phyloP scores from a whole-genome alignment of 805 yeast species.

The Saturnispora galanensis region DNA sequence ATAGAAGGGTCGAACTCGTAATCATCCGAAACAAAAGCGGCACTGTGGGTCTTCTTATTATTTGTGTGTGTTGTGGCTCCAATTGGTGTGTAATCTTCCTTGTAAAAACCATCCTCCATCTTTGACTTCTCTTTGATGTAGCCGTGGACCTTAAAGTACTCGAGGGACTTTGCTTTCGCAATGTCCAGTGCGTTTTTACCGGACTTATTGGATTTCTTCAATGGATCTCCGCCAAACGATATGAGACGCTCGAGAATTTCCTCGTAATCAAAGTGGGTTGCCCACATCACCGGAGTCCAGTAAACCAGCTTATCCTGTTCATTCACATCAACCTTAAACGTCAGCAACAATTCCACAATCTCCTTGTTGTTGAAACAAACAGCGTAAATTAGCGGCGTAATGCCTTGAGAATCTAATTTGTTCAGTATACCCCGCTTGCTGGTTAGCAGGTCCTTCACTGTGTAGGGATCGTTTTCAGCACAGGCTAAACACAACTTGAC shows the following conservation, averaged over 20 bases:
- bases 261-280: slow-evolving; percentile 51
- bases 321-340: slow-evolving; percentile 39
- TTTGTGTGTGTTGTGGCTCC: slow-evolving; percentile 6
- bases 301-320: slow-evolving; percentile 38
- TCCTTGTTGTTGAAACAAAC: slow-evolving; percentile 42
- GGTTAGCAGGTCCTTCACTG: slow-evolving; percentile 21
- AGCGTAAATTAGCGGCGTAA: slow-evolving; percentile 42
- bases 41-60: slow-evolving; percentile 9
- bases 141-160: slow-evolving; percentile 47
- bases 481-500: slow-evolving; percentile 28
- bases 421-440: slow-evolving; percentile 17
- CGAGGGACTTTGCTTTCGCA: slow-evolving; percentile 46
- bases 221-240: slow-evolving; percentile 55
- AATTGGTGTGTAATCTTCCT: slow-evolving; percentile 5
- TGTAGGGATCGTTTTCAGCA: slow-evolving; percentile 28
- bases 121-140: slow-evolving; percentile 21
- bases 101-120: slow-evolving; percentile 9
- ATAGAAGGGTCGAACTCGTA: slow-evolving; percentile 29
- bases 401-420: slow-evolving; percentile 30
- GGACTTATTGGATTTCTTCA: slow-evolving; percentile 27
- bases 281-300: slow-evolving; percentile 81
- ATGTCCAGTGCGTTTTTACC: slow-evolving; percentile 47
- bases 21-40: slow-evolving; percentile 23
- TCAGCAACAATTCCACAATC: slow-evolving; percentile 39
- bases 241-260: slow-evolving; percentile 47